Evolutionary conservation across 257 asterid genomes (phyloP).

Genomic region (Solanum phureja): DNA sequence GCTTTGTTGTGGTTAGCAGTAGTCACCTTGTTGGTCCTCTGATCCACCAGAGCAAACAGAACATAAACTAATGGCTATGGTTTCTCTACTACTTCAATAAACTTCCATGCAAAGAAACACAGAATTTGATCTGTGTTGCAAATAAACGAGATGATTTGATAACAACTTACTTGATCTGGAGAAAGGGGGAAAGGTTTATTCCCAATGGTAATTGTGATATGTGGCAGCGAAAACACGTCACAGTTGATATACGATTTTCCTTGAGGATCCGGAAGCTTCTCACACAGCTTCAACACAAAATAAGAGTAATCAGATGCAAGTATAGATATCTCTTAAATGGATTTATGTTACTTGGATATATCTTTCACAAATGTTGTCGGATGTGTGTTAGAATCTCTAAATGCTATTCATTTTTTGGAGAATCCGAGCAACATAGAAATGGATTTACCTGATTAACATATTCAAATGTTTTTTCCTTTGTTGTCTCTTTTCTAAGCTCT

Average conservation of each 20-base stretch:
- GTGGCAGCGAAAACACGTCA: conserved; percentile 13
- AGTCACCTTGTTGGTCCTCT: neutral
- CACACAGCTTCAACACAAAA: conserved; percentile 14
- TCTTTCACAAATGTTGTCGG: neutral
- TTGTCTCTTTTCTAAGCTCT: conserved; percentile 12
- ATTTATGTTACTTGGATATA: neutral
- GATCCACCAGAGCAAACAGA: neutral
- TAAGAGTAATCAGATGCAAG: neutral
- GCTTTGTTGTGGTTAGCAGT: neutral
- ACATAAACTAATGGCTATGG: neutral
- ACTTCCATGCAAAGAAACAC: neutral
- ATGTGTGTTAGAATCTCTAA: neutral
- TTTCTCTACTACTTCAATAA: neutral
- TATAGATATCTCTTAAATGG: neutral
- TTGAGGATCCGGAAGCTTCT: conserved; percentile 17
- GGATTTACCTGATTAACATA: conserved; percentile 12
- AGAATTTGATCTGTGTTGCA: neutral
- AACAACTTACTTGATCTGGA: conserved; percentile 14
- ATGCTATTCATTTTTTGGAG: neutral
- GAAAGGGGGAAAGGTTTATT: conserved; percentile 17
- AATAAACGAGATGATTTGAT: neutral
- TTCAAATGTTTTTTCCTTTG: conserved; percentile 12
- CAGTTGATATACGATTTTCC: conserved; percentile 17
- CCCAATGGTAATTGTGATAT: conserved; percentile 19
- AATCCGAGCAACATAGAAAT: neutral